These are phyloP conservation scores for Fomitopsis betulina DNA, from an alignment of 1,284 basidiomycete species.

Conservation along the genomic window DNA sequence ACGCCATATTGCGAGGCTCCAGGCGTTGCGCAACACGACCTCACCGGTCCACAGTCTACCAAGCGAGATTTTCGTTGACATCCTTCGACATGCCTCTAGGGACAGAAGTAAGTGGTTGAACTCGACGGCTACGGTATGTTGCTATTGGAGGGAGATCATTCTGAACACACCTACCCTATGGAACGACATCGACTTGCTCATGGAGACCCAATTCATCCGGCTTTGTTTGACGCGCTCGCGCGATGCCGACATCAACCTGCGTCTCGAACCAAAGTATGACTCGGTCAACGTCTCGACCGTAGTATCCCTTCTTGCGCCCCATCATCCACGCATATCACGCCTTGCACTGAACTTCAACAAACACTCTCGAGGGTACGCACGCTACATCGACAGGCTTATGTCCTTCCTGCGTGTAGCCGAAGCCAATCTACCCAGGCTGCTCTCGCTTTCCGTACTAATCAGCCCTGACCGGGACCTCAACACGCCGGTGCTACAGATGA, in stretches of 20 bases:
- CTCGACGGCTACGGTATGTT: background rate
- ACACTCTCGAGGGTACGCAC: too few relatives aligned
- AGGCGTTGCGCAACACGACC: background rate
- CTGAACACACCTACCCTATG: background rate
- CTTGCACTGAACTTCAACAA: background rate
- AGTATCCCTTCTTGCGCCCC: background rate
- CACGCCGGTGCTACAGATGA: too few relatives aligned
- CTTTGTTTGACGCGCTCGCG: background rate
- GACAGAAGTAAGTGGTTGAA: background rate
- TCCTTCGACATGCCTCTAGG: background rate
- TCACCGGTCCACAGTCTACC: background rate
- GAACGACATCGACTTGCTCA: background rate
- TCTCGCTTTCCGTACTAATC: too few relatives aligned
- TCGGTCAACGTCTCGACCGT: background rate
- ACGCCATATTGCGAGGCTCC: background rate
- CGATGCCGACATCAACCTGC: background rate
- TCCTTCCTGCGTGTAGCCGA: too few relatives aligned
- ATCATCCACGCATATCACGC: background rate
- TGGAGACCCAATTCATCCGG: background rate
- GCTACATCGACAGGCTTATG: too few relatives aligned
- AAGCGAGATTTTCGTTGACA: background rate
- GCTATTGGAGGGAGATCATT: background rate
- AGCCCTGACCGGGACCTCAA: too few relatives aligned
- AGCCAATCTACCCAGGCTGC: too few relatives aligned
- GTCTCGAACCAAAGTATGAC: background rate